phyloP scores from a whole-genome alignment of 768 basidiomycete genomes.

The Tephrocybe rancida region DNA sequence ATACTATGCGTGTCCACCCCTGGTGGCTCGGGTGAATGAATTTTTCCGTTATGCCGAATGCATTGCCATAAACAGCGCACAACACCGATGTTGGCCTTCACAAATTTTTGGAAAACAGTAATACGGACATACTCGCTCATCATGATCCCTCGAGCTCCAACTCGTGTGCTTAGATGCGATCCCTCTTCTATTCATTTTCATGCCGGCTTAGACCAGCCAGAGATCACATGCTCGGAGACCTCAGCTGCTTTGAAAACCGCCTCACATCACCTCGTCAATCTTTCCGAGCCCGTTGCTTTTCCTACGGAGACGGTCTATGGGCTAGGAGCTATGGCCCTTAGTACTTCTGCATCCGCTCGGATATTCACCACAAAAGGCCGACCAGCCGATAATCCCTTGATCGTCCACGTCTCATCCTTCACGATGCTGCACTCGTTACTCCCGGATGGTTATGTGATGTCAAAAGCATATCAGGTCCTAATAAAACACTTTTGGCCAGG shows the following conservation, averaged over 20 bases:
- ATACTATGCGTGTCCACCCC: no score
- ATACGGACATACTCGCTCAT: constrained; percentile 29
- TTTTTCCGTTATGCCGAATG: not conserved
- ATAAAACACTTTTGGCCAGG: constrained; percentile 95
- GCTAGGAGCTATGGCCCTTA: constrained; percentile 84
- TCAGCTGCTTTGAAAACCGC: constrained; percentile 56
- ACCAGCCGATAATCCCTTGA: constrained; percentile 95
- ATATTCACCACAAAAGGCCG: constrained; percentile 92
- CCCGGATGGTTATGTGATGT: constrained; percentile 61
- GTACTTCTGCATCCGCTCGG: constrained; percentile 58
- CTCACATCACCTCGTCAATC: constrained; percentile 50
- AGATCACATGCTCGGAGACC: constrained; percentile 53
- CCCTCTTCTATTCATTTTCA: constrained; percentile 61
- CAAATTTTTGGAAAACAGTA: constrained; percentile 28
- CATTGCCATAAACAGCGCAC: constrained; percentile 11
- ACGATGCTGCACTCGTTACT: constrained; percentile 80
- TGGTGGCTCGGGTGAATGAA: not conserved
- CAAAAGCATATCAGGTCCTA: constrained; percentile 68
- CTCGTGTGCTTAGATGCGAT: constrained; percentile 63
- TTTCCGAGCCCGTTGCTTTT: constrained; percentile 72
- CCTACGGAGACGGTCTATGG: constrained; percentile 99
- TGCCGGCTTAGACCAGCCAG: constrained; percentile 42
- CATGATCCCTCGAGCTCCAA: constrained; percentile 19
- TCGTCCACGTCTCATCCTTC: constrained; percentile 90
- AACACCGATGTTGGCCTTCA: constrained; percentile 20